These are phyloP conservation scores for Arthrinium phaeospermum DNA, from an alignment of 2,329 filamentous ascomycete genomes.

Conservation along the genomic window DNA sequence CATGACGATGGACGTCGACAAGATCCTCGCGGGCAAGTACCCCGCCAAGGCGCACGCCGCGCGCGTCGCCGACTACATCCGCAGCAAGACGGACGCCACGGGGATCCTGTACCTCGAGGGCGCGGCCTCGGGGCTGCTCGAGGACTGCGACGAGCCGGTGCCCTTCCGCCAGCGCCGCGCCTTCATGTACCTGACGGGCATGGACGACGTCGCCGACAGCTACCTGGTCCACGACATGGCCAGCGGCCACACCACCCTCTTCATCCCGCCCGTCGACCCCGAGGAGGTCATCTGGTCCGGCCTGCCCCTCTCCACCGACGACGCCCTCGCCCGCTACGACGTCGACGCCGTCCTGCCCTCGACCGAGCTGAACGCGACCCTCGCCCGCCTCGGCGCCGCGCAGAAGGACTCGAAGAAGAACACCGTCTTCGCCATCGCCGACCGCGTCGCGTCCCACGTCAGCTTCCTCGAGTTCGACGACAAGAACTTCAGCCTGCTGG, in stretches of 20 bases:
- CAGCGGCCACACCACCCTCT: slow-evolving; percentile 77
- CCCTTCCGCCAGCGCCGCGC: slow-evolving; percentile 88
- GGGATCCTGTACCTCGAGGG: slow-evolving; percentile 90
- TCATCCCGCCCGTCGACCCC: slow-evolving; percentile 88
- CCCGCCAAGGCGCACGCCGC: slow-evolving; percentile 88
- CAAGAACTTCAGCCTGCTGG: slow-evolving; percentile 62
- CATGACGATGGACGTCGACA: slow-evolving; percentile 49
- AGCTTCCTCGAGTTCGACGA: slow-evolving; percentile 73
- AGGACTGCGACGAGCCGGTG: slow-evolving; percentile 85
- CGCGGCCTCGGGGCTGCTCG: slow-evolving; percentile 78
- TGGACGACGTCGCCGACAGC: slow-evolving; percentile 75
- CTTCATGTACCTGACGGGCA: slow-evolving; percentile 96
- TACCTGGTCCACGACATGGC: slow-evolving; percentile 82
- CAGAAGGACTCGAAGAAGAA: slow-evolving; percentile 31
- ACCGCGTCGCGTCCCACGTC: slow-evolving; percentile 75
- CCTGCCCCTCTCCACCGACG: slow-evolving; percentile 75
- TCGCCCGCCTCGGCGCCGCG: slow-evolving; percentile 57
- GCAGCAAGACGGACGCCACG: slow-evolving; percentile 64
- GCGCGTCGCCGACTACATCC: slow-evolving; percentile 81
- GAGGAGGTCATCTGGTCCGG: slow-evolving; percentile 94
- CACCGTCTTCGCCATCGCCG: slow-evolving; percentile 76
- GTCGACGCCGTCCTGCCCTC: slow-evolving; percentile 78
- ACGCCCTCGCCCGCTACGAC: slow-evolving; percentile 80
- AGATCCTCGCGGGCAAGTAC: slow-evolving; percentile 67
- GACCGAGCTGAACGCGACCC: slow-evolving; percentile 76